These are phyloP conservation scores for Hypoxylon intermedium DNA, from an alignment of 495 filamentous ascomycete genomes.

Conservation along the genomic window DNA sequence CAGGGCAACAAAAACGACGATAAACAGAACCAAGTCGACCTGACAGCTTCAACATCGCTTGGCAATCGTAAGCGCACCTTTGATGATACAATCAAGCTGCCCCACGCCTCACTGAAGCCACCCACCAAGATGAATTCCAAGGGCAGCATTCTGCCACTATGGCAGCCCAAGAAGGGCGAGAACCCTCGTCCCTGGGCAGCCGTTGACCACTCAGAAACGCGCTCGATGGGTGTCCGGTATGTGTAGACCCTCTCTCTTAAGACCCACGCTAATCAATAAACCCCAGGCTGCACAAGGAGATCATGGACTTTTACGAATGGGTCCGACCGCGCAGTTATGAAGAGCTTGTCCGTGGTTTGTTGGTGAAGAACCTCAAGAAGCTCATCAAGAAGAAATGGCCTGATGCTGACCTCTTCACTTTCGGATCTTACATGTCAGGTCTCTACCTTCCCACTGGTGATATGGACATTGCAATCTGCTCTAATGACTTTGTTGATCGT, in stretches of 20 bases:
- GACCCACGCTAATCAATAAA: slow-evolving; percentile 7
- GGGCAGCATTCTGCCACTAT: slow-evolving; percentile 63
- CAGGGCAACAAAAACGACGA: neutral
- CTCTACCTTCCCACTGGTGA: slow-evolving; percentile 91
- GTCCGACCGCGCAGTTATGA: slow-evolving; percentile 80
- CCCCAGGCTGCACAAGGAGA: slow-evolving; percentile 78
- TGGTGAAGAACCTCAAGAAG: slow-evolving; percentile 66
- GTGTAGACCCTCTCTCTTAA: slow-evolving; percentile 23
- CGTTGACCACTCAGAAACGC: slow-evolving; percentile 56
- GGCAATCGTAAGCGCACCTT: slow-evolving; percentile 72
- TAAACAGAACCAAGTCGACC: slow-evolving; percentile 28
- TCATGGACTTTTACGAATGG: slow-evolving; percentile 86
- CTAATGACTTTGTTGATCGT: slow-evolving; percentile 60
- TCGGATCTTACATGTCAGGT: slow-evolving; percentile 90
- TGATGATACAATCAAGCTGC: slow-evolving; percentile 69
- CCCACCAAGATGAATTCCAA: slow-evolving; percentile 48
- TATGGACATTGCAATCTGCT: slow-evolving; percentile 90
- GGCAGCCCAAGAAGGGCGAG: slow-evolving; percentile 54
- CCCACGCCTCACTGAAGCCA: slow-evolving; percentile 54
- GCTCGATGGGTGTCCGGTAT: slow-evolving; percentile 60
- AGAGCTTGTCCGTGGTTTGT: slow-evolving; percentile 69
- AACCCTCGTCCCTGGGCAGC: slow-evolving; percentile 68
- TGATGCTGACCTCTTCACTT: slow-evolving; percentile 69
- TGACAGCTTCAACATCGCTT: slow-evolving; percentile 33
- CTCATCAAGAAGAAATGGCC: slow-evolving; percentile 60